Conservation (phyloP, 495 filamentous ascomycete species). For the Cryomyces antarcticus region DNA sequence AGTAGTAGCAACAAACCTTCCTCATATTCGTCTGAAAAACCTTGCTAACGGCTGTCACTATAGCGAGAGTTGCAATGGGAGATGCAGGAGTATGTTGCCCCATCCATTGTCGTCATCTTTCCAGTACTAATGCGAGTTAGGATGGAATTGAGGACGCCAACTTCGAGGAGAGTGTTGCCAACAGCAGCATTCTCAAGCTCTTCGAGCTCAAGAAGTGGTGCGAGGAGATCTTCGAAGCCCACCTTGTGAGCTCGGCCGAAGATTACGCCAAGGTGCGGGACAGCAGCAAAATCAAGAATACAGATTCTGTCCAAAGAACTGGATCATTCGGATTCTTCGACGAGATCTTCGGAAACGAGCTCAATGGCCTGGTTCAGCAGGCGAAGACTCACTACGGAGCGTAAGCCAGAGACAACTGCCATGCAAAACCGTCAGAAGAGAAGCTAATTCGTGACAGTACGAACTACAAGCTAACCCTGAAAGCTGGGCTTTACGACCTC, state of each 20-base stretch:
- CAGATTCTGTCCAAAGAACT: constrained; percentile 30
- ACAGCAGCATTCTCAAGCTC: constrained; percentile 71
- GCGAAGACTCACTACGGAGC: constrained; percentile 53
- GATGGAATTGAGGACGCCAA: constrained; percentile 93
- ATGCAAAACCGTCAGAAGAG: neutral
- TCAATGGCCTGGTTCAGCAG: constrained; percentile 65
- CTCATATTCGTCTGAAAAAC: too few species aligned
- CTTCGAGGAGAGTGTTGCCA: constrained; percentile 87
- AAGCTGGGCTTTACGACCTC: constrained; percentile 79
- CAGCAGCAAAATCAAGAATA: constrained; percentile 31
- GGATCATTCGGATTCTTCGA: constrained; percentile 72
- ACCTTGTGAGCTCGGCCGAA: constrained; percentile 11
- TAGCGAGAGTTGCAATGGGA: constrained; percentile 67
- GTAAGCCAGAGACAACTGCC: constrained; percentile 21
- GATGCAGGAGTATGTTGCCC: constrained; percentile 41
- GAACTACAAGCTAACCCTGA: constrained; percentile 80
- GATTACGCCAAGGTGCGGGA: constrained; percentile 25
- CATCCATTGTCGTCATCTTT: too few species aligned
- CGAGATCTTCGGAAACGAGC: constrained; percentile 77
- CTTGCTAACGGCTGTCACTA: too few species aligned
- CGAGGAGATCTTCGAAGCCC: constrained; percentile 43
- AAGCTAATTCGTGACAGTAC: constrained; percentile 31
- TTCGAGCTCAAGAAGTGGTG: constrained; percentile 82
- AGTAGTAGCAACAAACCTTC: too few species aligned
- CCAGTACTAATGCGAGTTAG: neutral